These are phyloP conservation scores for Trichoderma sp. DNA, from an alignment of 2,329 filamentous ascomycete species.

Conservation along the genomic window DNA sequence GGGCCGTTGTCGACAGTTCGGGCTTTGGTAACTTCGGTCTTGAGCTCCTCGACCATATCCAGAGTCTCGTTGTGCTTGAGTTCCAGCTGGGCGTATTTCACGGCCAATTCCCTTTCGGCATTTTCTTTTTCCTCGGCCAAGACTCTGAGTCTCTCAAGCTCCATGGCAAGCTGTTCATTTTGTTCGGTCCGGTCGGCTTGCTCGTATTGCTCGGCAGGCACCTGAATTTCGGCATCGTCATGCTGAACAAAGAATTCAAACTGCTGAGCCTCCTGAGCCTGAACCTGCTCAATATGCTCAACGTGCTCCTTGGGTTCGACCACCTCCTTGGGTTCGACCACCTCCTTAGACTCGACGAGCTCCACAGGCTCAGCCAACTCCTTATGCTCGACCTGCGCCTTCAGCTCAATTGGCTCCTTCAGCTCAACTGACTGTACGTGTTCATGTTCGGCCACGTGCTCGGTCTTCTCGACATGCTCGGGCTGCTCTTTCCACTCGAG, in stretches of 20 bases:
- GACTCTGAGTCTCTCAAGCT: slow-evolving; percentile 68
- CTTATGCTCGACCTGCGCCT: not conserved
- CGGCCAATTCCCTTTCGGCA: slow-evolving; percentile 68
- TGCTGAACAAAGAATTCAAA: not conserved
- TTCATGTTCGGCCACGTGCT: not conserved
- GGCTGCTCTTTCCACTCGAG: not conserved
- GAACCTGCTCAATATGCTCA: not conserved
- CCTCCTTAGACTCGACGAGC: not conserved
- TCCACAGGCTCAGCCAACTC: not conserved
- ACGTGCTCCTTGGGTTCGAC: slow-evolving; percentile 34
- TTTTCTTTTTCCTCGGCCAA: slow-evolving; percentile 75
- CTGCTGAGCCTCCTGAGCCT: not conserved
- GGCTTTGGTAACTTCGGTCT: slow-evolving; percentile 79
- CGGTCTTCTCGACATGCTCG: not conserved
- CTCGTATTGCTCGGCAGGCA: slow-evolving; percentile 16
- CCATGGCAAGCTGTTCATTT: slow-evolving; percentile 41
- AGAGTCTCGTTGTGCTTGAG: slow-evolving; percentile 77
- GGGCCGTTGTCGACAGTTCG: slow-evolving; percentile 62
- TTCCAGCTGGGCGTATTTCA: slow-evolving; percentile 81
- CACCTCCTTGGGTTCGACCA: slow-evolving; percentile 32
- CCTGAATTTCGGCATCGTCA: not conserved
- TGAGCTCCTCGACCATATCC: slow-evolving; percentile 86
- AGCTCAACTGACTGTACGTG: not conserved
- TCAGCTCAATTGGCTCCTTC: not conserved
- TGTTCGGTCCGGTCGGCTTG: slow-evolving; percentile 25